Evolutionary conservation across 1,139 yeast genomes (phyloP).

Genomic region (Waltiozyma sp.): DNA sequence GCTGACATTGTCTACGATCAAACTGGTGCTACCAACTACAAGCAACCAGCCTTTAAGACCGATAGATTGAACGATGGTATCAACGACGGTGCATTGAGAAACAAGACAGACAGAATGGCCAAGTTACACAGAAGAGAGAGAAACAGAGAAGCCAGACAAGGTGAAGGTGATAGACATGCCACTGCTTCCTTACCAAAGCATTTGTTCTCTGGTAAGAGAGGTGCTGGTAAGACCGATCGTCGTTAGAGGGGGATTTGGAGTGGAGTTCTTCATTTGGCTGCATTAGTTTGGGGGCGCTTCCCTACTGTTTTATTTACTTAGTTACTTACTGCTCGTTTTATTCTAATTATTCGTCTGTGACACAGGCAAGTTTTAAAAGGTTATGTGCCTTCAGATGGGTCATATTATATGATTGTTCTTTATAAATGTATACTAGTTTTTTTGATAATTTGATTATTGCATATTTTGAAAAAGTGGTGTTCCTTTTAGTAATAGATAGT

Average conservation of each 20-base stretch:
- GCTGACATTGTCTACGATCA: conserved; percentile 63
- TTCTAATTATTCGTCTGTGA: background rate
- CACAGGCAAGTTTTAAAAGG: background rate
- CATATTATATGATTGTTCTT: background rate
- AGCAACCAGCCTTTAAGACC: conserved; percentile 38
- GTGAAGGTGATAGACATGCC: conserved; percentile 92
- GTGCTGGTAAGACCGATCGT: conserved; percentile 74
- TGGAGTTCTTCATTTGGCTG: background rate
- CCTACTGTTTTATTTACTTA: too few relatives aligned
- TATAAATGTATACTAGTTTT: background rate
- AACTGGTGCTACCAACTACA: conserved; percentile 26
- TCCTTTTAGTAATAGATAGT: too few relatives aligned
- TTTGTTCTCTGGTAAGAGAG: conserved; percentile 92
- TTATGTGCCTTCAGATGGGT: background rate
- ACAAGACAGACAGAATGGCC: conserved; percentile 79
- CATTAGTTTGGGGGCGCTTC: too few relatives aligned
- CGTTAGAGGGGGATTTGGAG: conserved; percentile 20
- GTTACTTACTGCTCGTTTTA: too few relatives aligned
- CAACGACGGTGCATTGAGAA: conserved; percentile 67
- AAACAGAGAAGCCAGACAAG: conserved; percentile 84
- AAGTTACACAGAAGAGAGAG: conserved; percentile 90
- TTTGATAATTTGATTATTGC: background rate
- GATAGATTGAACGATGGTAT: conserved; percentile 86
- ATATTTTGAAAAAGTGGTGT: background rate
- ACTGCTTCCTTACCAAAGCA: conserved; percentile 86